A percentile compares a stretch with the other conserved stretches of the same genome.
These are phyloP conservation scores for Leccinum longicurvipes DNA, from an alignment of 768 basidiomycete genomes.

Conservation along the genomic window DNA sequence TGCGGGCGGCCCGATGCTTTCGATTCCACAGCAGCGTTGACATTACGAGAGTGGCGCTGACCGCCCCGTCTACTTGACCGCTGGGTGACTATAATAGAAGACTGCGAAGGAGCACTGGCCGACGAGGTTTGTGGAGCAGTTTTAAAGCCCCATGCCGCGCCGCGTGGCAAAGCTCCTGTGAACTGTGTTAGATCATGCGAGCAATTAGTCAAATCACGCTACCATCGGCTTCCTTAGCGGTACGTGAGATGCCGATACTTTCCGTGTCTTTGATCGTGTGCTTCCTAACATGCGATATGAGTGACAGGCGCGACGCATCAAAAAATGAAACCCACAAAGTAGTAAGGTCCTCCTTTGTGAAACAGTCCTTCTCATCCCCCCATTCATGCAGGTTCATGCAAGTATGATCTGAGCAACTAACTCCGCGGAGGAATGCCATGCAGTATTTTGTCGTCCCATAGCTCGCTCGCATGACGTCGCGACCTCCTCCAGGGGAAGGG, in stretches of 20 bases:
- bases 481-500: slow-evolving; percentile 83
- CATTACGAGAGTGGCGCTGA: slow-evolving; percentile 47
- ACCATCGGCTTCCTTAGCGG: slow-evolving; percentile 62
- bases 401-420: slow-evolving; percentile 77
- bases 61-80: slow-evolving; percentile 45
- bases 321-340: slow-evolving; percentile 62
- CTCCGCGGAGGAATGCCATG: slow-evolving; percentile 87
- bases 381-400: slow-evolving; percentile 97
- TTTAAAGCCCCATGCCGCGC: slow-evolving; percentile 61
- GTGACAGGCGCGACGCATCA: not conserved
- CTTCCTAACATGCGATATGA: slow-evolving; percentile 50
- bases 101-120: slow-evolving; percentile 12
- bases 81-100: slow-evolving; percentile 25
- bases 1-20: slow-evolving; percentile 35
- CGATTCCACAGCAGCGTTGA: slow-evolving; percentile 32
- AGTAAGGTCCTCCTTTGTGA: slow-evolving; percentile 93
- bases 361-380: slow-evolving; percentile 98
- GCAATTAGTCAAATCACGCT: slow-evolving; percentile 1
- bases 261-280: slow-evolving; percentile 92
- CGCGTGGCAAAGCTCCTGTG: slow-evolving; percentile 57
- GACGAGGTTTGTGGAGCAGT: slow-evolving; percentile 21
- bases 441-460: slow-evolving; percentile 98
- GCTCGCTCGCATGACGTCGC: slow-evolving; percentile 88
- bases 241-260: slow-evolving; percentile 45
- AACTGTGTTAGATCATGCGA: slow-evolving; percentile 8